phyloP scores from a whole-genome alignment of 169 alveolate genomes.

The Ophryocystis elektroscirrha region DNA sequence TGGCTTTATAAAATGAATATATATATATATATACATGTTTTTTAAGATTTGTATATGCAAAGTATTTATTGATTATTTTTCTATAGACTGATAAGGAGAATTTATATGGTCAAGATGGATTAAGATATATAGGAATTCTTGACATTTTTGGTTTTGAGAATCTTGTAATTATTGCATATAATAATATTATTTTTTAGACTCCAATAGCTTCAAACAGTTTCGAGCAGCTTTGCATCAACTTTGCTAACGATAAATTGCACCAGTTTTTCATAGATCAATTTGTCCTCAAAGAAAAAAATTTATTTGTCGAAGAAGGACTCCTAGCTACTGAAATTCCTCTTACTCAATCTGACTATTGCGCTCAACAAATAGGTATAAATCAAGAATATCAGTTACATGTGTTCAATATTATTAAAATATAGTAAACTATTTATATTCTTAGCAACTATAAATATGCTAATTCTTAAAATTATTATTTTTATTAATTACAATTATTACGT shows the following conservation, averaged over 20 bases:
- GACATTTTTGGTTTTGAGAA: conserved; percentile 60
- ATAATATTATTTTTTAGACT: neutral
- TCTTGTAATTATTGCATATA: conserved; percentile 16
- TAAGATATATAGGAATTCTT: conserved; percentile 35
- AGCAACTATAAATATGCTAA: neutral
- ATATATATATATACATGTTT: no score
- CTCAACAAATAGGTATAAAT: neutral
- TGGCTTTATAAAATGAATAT: no score
- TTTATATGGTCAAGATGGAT: neutral
- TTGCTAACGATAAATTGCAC: conserved; percentile 56
- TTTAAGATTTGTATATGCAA: no score
- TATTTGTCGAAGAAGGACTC: conserved; percentile 1
- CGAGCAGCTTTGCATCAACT: conserved; percentile 62
- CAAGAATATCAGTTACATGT: neutral
- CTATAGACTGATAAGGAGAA: conserved; percentile 1
- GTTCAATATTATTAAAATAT: neutral
- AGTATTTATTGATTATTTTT: no score
- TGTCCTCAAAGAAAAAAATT: conserved; percentile 13
- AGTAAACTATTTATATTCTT: neutral
- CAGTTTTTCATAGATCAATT: conserved; percentile 53
- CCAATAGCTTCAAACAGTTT: conserved; percentile 39
- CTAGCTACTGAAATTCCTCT: neutral
- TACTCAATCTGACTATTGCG: no score
- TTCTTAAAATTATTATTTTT: neutral
- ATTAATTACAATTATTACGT: neutral